A percentile compares a stretch with the other conserved stretches of the same genome.
phyloP scores from a whole-genome alignment of 306 rosid species.

The Pterocarpus macrocarpus region DNA sequence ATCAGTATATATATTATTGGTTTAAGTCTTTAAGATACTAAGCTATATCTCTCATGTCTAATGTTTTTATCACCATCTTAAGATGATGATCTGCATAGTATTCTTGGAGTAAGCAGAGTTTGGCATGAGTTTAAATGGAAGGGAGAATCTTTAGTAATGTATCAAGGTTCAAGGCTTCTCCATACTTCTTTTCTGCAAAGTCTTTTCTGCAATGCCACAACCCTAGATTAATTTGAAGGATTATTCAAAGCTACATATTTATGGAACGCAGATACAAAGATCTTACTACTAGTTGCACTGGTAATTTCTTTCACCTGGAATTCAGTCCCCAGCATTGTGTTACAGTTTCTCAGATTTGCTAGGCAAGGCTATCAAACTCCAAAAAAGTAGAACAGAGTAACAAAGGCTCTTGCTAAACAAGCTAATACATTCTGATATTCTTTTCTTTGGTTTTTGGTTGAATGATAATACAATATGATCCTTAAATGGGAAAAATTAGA shows the following conservation, averaged over 20 bases:
- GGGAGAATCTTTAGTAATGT: no score
- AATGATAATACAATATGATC: constrained; percentile 27
- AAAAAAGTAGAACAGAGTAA: not conserved
- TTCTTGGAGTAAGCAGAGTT: no score
- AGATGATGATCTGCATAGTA: no score
- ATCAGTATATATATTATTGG: not conserved
- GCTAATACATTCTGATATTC: constrained; percentile 23
- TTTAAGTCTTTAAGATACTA: not conserved
- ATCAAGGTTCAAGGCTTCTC: no score
- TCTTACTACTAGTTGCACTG: not conserved
- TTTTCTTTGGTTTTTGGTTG: not conserved
- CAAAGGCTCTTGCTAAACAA: constrained; percentile 18
- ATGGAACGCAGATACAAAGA: not conserved
- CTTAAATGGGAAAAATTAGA: not conserved
- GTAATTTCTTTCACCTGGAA: not conserved
- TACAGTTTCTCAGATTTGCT: not conserved
- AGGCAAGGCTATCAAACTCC: not conserved
- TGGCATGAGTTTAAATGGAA: no score
- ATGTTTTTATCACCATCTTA: no score
- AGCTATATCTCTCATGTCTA: not conserved
- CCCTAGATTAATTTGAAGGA: no score
- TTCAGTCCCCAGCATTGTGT: not conserved
- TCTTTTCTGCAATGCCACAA: no score
- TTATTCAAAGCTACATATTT: not conserved
- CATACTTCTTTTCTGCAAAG: no score